Evolutionary conservation across 148 eudicot genomes (phyloP), one percentile per base, ranked within the genome.

Genomic region (Mesembryanthemum crystallinum): DNA sequence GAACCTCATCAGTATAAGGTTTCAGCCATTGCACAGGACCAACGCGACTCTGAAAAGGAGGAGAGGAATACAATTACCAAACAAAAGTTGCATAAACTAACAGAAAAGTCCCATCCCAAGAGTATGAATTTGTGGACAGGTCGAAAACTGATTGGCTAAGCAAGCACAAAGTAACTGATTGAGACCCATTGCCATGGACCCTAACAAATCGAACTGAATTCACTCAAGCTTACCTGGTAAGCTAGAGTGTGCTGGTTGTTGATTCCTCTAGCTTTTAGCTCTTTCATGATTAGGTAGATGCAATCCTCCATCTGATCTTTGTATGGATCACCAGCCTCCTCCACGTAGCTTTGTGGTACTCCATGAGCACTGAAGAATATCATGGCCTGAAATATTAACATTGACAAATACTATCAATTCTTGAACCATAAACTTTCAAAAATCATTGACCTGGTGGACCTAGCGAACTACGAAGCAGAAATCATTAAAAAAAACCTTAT

Each of bases 1-100:
- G 91, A 81, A 92, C 97, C 86, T 92, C 93, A 88, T 96, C 99
- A 25, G 99, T 96, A 78, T 96, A 96, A 49, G 99, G 99, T 82
- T 92, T 91, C 87, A 95, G 86, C 99, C 99, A 95, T 81, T 92
- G 96, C 55, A 95, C 98, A 32, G 99, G 99, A 35, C 99, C 99
- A 71, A 96, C 99, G 45, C 99, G 97, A 83, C 99, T 95, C 99
- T 95, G 87, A 28, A 52, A 64, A 69, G 39, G 42, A 24, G 23
- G 29, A 55, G 51, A 80, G 64, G 69, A 68, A 72, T 17, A 28
- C 72, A 63, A 20, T 58, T 33, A 72, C 30, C 17, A 17, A 29
- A 57, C 47, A 74, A 8, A 55, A 65, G 32, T 69, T 28, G 3
- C 8, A 63, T n/a, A 54, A 64, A 28, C 12, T 7, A 25, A 54